These are phyloP conservation scores for Pisolithus thermaeus DNA, from an alignment of 1,284 basidiomycete species.

Conservation along the genomic window DNA sequence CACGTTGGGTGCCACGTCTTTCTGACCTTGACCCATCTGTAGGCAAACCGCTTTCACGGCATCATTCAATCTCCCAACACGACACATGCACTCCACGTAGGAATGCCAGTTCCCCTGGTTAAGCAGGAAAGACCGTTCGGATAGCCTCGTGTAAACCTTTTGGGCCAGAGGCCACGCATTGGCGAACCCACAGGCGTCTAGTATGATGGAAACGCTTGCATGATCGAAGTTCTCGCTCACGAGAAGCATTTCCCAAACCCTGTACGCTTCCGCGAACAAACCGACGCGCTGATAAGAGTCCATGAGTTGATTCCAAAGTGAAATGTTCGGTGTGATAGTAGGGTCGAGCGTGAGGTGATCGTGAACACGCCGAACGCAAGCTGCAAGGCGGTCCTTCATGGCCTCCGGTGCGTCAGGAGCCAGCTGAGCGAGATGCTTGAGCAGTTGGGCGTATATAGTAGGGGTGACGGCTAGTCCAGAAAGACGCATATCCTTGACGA, in stretches of 20 bases:
- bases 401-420: constrained; percentile 30
- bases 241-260: constrained; percentile 79
- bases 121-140: constrained; percentile 44
- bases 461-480: constrained; percentile 55
- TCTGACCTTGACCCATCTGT: constrained; percentile 50
- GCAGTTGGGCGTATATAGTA: constrained; percentile 68
- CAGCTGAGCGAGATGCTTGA: constrained; percentile 49
- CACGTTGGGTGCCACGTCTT: constrained; percentile 40
- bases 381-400: constrained; percentile 34
- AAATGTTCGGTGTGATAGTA: constrained; percentile 65
- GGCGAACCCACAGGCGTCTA: constrained; percentile 77
- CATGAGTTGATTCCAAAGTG: constrained; percentile 87
- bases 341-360: constrained; percentile 76
- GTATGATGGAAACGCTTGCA: constrained; percentile 71
- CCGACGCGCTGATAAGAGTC: constrained; percentile 80
- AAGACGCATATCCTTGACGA: constrained; percentile 79
- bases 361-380: constrained; percentile 65
- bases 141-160: constrained; percentile 49
- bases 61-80: constrained; percentile 60
- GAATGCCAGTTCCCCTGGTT: constrained; percentile 70
- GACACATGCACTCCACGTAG: constrained; percentile 85
- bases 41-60: constrained; percentile 61
- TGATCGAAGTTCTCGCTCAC: constrained; percentile 54
- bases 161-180: constrained; percentile 45
- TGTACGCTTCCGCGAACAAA: constrained; percentile 63